These are phyloP conservation scores for Kwoniella dejecticola DNA, from an alignment of 768 basidiomycete genomes.

Conservation along the genomic window DNA sequence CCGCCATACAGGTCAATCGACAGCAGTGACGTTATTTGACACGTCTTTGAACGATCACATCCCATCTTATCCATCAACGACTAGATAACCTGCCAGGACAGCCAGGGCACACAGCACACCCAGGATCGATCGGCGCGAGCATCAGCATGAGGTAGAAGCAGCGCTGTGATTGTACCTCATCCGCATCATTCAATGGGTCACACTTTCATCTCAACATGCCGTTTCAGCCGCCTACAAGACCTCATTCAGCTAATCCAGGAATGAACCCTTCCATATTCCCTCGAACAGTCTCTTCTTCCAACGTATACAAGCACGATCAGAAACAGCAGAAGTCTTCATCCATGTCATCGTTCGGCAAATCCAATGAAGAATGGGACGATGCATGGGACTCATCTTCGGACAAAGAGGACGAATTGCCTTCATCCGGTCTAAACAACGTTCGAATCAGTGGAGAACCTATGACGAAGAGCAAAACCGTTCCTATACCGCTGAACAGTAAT, in stretches of 20 bases:
- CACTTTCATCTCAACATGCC: slow-evolving; percentile 30
- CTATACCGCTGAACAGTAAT: slow-evolving; percentile 4
- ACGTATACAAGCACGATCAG: slow-evolving; percentile 14
- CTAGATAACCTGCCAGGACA: no score
- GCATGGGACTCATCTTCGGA: slow-evolving; percentile 54
- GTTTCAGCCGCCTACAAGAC: slow-evolving; percentile 47
- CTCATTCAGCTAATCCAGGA: slow-evolving; percentile 46
- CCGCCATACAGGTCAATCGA: not conserved
- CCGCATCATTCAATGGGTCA: no score
- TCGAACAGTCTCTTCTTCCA: slow-evolving; percentile 21
- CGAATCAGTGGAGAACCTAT: not conserved
- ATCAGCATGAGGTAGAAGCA: no score
- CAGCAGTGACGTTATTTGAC: not conserved
- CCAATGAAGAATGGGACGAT: slow-evolving; percentile 48
- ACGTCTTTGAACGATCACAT: not conserved
- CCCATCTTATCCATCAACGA: no score
- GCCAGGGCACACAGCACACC: no score
- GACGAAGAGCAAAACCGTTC: slow-evolving; percentile 1
- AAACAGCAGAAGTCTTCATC: slow-evolving; percentile 2
- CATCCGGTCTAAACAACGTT: not conserved
- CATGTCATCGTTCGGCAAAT: slow-evolving; percentile 13
- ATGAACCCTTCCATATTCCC: slow-evolving; percentile 35
- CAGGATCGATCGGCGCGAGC: no score
- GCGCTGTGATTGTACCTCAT: no score
- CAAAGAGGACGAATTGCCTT: slow-evolving; percentile 35